phyloP scores from a whole-genome alignment of 805 yeast genomes.

The Wickerhamiella domercqiae region DNA sequence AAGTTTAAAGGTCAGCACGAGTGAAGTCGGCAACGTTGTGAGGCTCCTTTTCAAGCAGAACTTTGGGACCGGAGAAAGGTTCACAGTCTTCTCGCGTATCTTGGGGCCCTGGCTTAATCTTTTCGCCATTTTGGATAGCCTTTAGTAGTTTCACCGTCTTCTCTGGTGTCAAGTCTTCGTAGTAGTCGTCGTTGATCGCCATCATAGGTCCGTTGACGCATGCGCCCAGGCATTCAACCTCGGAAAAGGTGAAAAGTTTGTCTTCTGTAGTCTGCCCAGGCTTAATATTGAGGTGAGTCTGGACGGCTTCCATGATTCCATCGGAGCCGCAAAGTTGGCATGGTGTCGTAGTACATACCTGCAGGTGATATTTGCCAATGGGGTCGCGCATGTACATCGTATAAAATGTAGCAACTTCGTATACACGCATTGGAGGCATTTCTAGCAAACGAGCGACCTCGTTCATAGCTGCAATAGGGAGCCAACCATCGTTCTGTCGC shows the following conservation, averaged over 20 bases:
- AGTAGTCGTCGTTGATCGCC: slow-evolving; percentile 68
- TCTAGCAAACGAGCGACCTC: slow-evolving; percentile 71
- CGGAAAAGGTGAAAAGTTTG: slow-evolving; percentile 63
- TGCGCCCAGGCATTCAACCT: slow-evolving; percentile 84
- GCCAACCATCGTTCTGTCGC: slow-evolving; percentile 73
- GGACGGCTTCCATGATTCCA: slow-evolving; percentile 56
- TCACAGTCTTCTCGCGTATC: slow-evolving; percentile 58
- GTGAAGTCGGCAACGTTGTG: slow-evolving; percentile 55
- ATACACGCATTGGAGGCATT: slow-evolving; percentile 89
- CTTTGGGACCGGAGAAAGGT: slow-evolving; percentile 57
- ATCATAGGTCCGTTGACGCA: slow-evolving; percentile 87
- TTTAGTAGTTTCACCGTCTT: slow-evolving; percentile 45
- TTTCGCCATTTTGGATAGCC: slow-evolving; percentile 47
- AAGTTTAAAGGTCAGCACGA: slow-evolving; percentile 40
- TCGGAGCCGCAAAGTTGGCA: slow-evolving; percentile 77
- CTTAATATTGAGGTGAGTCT: slow-evolving; percentile 41
- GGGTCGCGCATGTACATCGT: slow-evolving; percentile 83
- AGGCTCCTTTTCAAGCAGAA: slow-evolving; percentile 45
- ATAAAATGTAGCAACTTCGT: slow-evolving; percentile 83
- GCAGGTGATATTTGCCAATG: slow-evolving; percentile 70
- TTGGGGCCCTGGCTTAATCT: slow-evolving; percentile 53
- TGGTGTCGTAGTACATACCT: slow-evolving; percentile 81
- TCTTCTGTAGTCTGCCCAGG: slow-evolving; percentile 71
- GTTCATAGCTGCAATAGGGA: slow-evolving; percentile 78
- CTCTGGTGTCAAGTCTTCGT: slow-evolving; percentile 65